A percentile compares a stretch with the other conserved stretches of the same genome.
Conservation (phyloP, 2,329 filamentous ascomycete genomes). For the Clonostachys rhizophaga region DNA sequence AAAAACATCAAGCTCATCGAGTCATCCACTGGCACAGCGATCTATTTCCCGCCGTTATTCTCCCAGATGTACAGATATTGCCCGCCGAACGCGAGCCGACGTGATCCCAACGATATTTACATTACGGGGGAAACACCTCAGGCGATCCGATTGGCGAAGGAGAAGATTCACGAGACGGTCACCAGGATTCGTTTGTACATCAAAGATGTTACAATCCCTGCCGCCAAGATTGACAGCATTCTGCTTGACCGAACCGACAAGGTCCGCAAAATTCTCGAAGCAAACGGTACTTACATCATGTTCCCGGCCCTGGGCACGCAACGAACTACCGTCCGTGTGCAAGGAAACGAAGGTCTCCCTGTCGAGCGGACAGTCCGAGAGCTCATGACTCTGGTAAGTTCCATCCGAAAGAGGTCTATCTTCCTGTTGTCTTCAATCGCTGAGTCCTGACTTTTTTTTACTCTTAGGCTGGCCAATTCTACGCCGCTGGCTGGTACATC, state of each 20-base stretch:
- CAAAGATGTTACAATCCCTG: slow-evolving; percentile 86
- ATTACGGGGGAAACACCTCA: slow-evolving; percentile 88
- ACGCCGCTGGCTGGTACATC: slow-evolving; percentile 94
- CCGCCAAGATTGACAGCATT: slow-evolving; percentile 93
- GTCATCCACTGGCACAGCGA: slow-evolving; percentile 89
- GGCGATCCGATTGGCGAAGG: slow-evolving; percentile 82
- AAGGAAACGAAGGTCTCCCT: slow-evolving; percentile 88
- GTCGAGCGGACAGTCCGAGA: slow-evolving; percentile 93
- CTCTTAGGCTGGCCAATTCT: slow-evolving; percentile 84
- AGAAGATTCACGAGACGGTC: slow-evolving; percentile 83
- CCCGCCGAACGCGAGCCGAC: slow-evolving; percentile 72
- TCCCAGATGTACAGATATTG: slow-evolving; percentile 88
- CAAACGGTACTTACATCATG: slow-evolving; percentile 91
- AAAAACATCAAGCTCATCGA: slow-evolving; percentile 99
- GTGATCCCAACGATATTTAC: slow-evolving; percentile 86
- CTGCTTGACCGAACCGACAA: slow-evolving; percentile 89
- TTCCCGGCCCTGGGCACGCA: slow-evolving; percentile 85
- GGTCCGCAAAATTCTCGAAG: slow-evolving; percentile 95
- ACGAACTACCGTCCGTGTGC: slow-evolving; percentile 79
- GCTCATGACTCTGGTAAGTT: slow-evolving; percentile 83
- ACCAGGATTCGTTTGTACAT: slow-evolving; percentile 77
- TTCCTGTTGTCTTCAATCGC: not conserved
- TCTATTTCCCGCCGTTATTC: slow-evolving; percentile 96
- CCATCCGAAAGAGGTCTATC: not conserved
- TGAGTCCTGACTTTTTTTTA: slow-evolving; percentile 12